Evolutionary conservation across 164 flowering plant genomes (phyloP).

Genomic region (Cinnamomum micranthum): DNA sequence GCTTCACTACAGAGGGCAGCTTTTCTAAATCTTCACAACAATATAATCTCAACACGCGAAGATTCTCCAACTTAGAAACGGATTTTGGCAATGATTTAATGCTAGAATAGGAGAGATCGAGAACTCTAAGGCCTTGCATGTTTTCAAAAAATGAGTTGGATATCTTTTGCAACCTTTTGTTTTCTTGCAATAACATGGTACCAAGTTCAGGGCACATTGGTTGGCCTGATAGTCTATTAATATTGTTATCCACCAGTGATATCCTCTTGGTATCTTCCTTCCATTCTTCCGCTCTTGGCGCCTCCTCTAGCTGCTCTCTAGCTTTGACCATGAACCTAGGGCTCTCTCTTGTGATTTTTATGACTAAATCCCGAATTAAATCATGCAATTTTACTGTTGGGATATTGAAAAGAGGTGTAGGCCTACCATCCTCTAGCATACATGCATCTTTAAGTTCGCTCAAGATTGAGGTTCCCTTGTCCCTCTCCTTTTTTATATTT

Average conservation of each 20-base stretch:
- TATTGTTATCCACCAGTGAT: conserved; percentile 12
- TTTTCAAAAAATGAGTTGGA: conserved; percentile 1
- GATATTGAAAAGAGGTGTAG: not conserved
- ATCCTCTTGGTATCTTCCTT: conserved; percentile 6
- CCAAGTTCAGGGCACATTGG: not conserved
- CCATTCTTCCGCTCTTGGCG: conserved; percentile 7
- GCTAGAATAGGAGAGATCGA: not conserved
- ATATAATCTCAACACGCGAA: not conserved
- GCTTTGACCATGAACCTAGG: conserved; percentile 18
- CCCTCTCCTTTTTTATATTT: not conserved
- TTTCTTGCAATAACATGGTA: not conserved
- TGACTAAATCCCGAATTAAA: conserved; percentile 22
- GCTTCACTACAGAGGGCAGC: not conserved
- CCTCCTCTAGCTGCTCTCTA: conserved; percentile 4
- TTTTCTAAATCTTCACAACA: not conserved
- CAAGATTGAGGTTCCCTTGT: conserved; percentile 18
- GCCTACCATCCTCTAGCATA: conserved; percentile 12
- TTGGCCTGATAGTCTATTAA: not conserved
- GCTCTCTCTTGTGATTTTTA: conserved; percentile 2
- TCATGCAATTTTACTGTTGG: conserved; percentile 21
- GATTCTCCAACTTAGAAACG: not conserved
- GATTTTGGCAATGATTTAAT: conserved; percentile 1
- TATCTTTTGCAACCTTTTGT: conserved; percentile 1
- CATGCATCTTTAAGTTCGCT: conserved; percentile 16
- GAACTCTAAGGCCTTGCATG: conserved; percentile 1